Percentiles rank a stretch among this genome's conserved stretches.
Conservation (phyloP, 2,329 filamentous ascomycete genomes). For the Aspergillus tubingensis region DNA sequence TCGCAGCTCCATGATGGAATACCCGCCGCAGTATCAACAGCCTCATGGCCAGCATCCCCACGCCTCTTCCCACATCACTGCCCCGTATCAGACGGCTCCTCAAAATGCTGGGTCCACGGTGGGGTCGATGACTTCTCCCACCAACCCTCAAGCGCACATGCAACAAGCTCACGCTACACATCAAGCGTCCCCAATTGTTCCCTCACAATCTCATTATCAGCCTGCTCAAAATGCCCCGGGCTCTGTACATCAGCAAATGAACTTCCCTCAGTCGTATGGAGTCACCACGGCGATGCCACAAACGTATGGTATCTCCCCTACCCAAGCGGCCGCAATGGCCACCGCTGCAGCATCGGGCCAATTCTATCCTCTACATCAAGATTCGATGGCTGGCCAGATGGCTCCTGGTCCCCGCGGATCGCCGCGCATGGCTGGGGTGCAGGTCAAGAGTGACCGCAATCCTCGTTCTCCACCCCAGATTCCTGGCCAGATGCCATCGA, state of each 20-base stretch:
- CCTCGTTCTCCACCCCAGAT: conserved; percentile 77
- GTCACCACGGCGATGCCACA: conserved; percentile 73
- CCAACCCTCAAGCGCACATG: conserved; percentile 68
- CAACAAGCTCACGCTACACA: conserved; percentile 60
- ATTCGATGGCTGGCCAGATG: conserved; percentile 66
- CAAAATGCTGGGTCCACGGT: conserved; percentile 48
- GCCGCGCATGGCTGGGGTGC: conserved; percentile 70
- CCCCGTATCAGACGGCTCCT: conserved; percentile 65
- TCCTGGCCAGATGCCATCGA: conserved; percentile 57
- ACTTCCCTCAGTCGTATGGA: conserved; percentile 77
- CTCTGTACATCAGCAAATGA: conserved; percentile 67
- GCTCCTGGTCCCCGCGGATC: conserved; percentile 62
- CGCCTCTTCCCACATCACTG: conserved; percentile 57
- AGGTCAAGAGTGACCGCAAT: conserved; percentile 71
- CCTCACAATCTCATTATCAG: conserved; percentile 72
- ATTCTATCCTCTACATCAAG: conserved; percentile 72
- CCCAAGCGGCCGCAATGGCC: conserved; percentile 90
- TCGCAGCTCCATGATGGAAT: conserved; percentile 64
- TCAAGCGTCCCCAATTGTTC: conserved; percentile 77
- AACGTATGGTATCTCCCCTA: conserved; percentile 74
- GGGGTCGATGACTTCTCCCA: conserved; percentile 68
- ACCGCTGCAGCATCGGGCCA: conserved; percentile 89
- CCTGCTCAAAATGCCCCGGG: conserved; percentile 63
- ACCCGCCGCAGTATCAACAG: conserved; percentile 71
- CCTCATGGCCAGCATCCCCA: conserved; percentile 64